Base-by-base conservation (phyloP, 2,329 filamentous ascomycete species). In the Metarhizium sp. region DNA sequence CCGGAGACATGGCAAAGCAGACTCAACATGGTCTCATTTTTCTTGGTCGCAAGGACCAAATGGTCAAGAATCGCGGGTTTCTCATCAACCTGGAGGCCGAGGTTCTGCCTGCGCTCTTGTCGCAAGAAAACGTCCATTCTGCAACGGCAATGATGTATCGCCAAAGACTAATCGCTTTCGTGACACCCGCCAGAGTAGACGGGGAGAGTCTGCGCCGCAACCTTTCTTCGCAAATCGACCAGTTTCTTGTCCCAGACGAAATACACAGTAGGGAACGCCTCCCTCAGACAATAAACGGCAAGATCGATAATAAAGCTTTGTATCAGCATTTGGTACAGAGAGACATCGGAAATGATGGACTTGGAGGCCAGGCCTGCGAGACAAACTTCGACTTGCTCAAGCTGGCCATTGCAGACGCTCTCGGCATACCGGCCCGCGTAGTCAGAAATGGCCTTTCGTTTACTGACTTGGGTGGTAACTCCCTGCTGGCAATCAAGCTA, bases 51-150 rank as follows among this genome's bases (percentile, higher is more conserved):
- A 53, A 52, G 48, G 68, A 70, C 47, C 53, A 57, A 13, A 18
- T 66, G 25, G 64, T 67, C n/a, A 70, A 70, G 55, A 66, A 69
- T 50, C 59, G 68, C 0, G 68, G 68, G 0, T 71, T 69, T 54
- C 54, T 71, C n/a, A 61, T 71, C 42, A 71, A 70, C 51, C 57
- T 71, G 2, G 67, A 71, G 20, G 53, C 56, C 1, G 64, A 71
- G 8, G 68, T 71, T 18, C 59, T 62, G 32, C 59, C 67, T 10
- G 60, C 60, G 13, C 36, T 71, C 18, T 52, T 61, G 25, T 42
- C 48, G 6, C 59, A 57, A 25, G 25, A 45, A n/a, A 40, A 50
- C 11, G 59, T 66, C 34, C 32, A 57, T 10, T 36, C 56, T 8
- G 63, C 63, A 40, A 50, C 57, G 16, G 62, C 65, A 18, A 54